Conservation (phyloP, 1,284 basidiomycete species). For the Papiliotrema fonsecae region DNA sequence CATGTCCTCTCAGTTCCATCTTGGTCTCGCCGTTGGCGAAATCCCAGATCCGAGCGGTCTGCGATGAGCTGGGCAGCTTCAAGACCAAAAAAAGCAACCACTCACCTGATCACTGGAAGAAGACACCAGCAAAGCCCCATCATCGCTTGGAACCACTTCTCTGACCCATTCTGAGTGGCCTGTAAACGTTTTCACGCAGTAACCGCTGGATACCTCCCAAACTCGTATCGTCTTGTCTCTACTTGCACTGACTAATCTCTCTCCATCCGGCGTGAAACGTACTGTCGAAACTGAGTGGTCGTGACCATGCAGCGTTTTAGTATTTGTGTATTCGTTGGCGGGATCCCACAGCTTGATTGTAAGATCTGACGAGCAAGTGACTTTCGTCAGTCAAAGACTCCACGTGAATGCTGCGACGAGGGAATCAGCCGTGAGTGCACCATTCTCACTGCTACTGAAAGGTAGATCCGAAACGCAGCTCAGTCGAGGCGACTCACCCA, state of each 20-base stretch:
- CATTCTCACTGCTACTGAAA: too few relatives aligned
- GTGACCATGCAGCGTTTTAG: slow-evolving; percentile 79
- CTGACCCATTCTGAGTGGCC: slow-evolving; percentile 70
- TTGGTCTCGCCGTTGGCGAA: slow-evolving; percentile 69
- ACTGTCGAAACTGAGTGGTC: slow-evolving; percentile 85
- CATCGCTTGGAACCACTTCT: slow-evolving; percentile 64
- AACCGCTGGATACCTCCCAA: slow-evolving; percentile 81
- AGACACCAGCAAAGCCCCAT: slow-evolving; percentile 69
- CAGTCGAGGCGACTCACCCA: slow-evolving; percentile 62
- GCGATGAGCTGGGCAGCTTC: slow-evolving; percentile 6
- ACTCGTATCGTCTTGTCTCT: slow-evolving; percentile 79
- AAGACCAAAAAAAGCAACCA: slow-evolving; percentile 3
- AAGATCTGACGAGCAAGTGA: slow-evolving; percentile 82
- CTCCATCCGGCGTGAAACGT: slow-evolving; percentile 77
- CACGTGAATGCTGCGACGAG: background rate
- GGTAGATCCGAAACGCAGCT: too few relatives aligned
- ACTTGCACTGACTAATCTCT: slow-evolving; percentile 75
- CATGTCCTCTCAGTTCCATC: slow-evolving; percentile 78
- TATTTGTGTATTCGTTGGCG: slow-evolving; percentile 81
- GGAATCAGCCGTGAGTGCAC: too few relatives aligned
- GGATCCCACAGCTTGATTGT: slow-evolving; percentile 90
- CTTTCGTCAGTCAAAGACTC: slow-evolving; percentile 53
- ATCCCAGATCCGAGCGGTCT: slow-evolving; percentile 83
- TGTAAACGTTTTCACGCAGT: slow-evolving; percentile 58
- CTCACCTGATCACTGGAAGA: slow-evolving; percentile 79